Evolutionary conservation across 225 moss, liverwort and hornwort species (phyloP), one percentile per base, ranked within the genome.

Genomic region (Takakia lepidozioides): DNA sequence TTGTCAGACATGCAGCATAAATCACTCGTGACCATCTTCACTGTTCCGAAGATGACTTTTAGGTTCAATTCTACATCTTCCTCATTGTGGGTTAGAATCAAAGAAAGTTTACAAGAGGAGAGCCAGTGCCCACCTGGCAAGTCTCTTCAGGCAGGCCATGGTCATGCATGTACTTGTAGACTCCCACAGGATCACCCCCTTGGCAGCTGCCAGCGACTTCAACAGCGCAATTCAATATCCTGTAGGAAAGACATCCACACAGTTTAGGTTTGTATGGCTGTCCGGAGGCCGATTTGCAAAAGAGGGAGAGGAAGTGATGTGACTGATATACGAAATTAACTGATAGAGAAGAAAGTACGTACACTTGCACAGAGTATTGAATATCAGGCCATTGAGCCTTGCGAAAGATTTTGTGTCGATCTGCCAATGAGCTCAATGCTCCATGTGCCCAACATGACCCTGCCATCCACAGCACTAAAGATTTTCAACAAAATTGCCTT

Each of bases 401-500:
- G 35, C 92, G 85, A 1, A 85, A 1, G 38, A 92, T 92, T 64
- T 92, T 92, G 49, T 83, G 87, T 53, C 92, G 76, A 53, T 92
- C 92, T 10, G 82, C 92, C 62, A 92, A 54, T 41, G 87, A 66
- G 65, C 92, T 92, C 66, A 85, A 42, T 42, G 87, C 64, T n/a
- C 80, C 92, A 61, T 92, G 87, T n/a, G 92, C 92, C 92, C 92
- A 92, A 66, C 92, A 92, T 7, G 92, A 88, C 46, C 92, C 92
- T 92, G 81, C 27, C 18, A 25, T 6, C 38, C 34, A 53, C 34
- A 48, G 14, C 37, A 36, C 25, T 4, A 20, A 24, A 1, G 2
- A 21, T 25, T 21, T 25, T 21, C 2, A n/a, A n/a, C n/a, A n/a
- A n/a, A n/a, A n/a, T n/a, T n/a, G n/a, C n/a, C n/a, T n/a, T n/a